A percentile compares a stretch with the other conserved stretches of the same genome.
phyloP scores from a whole-genome alignment of 2,329 filamentous ascomycete species.

The Fusarium irregulare region DNA sequence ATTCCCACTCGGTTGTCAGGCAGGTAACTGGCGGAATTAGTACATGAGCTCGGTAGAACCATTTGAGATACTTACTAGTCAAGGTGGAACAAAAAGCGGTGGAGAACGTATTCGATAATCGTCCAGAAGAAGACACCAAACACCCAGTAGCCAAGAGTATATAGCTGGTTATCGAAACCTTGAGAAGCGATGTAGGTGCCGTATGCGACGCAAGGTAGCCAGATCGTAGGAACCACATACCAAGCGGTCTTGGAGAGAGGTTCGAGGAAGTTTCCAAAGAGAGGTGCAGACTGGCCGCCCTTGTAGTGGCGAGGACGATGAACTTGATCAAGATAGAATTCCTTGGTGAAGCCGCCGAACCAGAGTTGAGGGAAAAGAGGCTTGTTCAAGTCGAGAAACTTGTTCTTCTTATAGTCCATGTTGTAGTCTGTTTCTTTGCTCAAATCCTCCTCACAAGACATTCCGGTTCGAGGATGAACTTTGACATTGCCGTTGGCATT shows the following conservation, averaged over 20 bases:
- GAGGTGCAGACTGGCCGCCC: conserved; percentile 88
- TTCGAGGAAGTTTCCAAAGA: conserved; percentile 99
- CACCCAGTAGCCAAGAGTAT: conserved; percentile 71
- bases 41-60: neutral
- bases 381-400: conserved; percentile 89
- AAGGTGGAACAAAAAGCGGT: conserved; percentile 93
- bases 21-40: conserved; percentile 72
- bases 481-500: conserved; percentile 50
- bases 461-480: conserved; percentile 78
- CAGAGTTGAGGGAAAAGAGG: conserved; percentile 91
- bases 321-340: conserved; percentile 97
- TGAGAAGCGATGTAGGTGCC: conserved; percentile 73
- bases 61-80: conserved; percentile 74
- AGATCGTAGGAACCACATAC: conserved; percentile 87
- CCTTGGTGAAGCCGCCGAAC: conserved; percentile 87
- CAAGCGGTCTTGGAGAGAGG: conserved; percentile 95
- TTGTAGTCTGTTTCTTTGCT: conserved; percentile 82
- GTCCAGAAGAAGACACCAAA: conserved; percentile 86
- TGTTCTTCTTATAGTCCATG: conserved; percentile 86
- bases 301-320: conserved; percentile 96
- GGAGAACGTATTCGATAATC: conserved; percentile 87
- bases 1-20: conserved; percentile 91
- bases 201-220: conserved; percentile 84
- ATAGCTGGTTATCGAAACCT: conserved; percentile 64
- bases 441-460: conserved; percentile 89